Percentiles rank a stretch among this genome's conserved stretches.
Conservation (phyloP, 2,329 filamentous ascomycete genomes). For the Monosporascus sp. region DNA sequence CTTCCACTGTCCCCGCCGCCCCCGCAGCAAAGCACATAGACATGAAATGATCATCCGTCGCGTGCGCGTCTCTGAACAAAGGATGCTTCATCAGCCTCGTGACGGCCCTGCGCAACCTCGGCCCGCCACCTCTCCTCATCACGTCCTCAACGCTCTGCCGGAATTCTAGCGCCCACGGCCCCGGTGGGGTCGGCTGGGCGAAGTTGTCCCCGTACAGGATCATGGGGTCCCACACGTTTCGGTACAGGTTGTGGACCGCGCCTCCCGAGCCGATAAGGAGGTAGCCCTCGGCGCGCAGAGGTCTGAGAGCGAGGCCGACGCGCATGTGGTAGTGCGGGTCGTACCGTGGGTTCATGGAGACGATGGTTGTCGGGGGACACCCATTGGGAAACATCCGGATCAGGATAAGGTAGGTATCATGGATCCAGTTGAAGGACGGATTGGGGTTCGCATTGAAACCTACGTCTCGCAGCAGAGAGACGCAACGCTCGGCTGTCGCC, state of each 20-base stretch:
- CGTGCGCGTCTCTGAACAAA: constrained; percentile 59
- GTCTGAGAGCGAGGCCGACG: constrained; percentile 51
- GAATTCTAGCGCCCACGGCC: constrained; percentile 58
- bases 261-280: constrained; percentile 56
- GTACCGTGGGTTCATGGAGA: constrained; percentile 32
- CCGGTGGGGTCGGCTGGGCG: constrained; percentile 52
- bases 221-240: constrained; percentile 62
- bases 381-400: no score
- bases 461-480: constrained; percentile 18
- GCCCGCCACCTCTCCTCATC: constrained; percentile 33
- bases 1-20: no score
- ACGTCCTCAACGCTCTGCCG: constrained; percentile 35
- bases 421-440: no score
- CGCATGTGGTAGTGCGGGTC: constrained; percentile 41
- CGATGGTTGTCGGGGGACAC: constrained; percentile 29
- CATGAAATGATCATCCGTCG: constrained; percentile 68
- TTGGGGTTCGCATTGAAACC: no score
- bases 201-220: constrained; percentile 58
- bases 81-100: constrained; percentile 65
- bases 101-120: constrained; percentile 46
- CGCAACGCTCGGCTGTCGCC: constrained; percentile 3
- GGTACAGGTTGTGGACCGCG: constrained; percentile 65
- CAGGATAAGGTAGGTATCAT: no score
- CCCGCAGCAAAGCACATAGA: no score
- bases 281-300: constrained; percentile 47